Evolutionary conservation across 306 rosid species (phyloP), one percentile per base, ranked within the genome.

Genomic region (Benincasa hispida): DNA sequence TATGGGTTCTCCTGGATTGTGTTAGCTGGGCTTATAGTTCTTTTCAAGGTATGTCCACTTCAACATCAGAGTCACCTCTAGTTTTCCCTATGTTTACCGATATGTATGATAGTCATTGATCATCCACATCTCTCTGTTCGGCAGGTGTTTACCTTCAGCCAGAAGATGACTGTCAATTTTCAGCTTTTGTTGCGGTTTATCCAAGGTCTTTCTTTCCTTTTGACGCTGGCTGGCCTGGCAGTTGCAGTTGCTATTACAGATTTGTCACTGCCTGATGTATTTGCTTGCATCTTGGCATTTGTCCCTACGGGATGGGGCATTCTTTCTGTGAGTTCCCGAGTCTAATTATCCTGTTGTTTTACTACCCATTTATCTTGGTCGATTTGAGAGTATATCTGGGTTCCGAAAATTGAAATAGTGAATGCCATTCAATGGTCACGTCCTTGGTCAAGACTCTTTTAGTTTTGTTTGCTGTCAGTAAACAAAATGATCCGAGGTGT

Each of bases 261-360:
- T 0, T 84, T 94, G 79, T 74, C 96, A 6, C 30, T 94, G 17
- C 1, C 91, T 21, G 98, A 94, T 78, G 39, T 94, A 77, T 89
- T 94, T 82, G 97, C 99, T 72, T 84, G 80, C 78, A 84, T 92
- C 76, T 83, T 94, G 77, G 99, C 93, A 22, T 94, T 94, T 82
- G 35, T 94, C 77, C 96, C 98, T 19, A 92, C 99, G 5, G 98
- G 99, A 79, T 92, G 99, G 99, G 97, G 93, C 86, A 78, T 94
- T 77, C 87, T 94, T 25, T 92, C 90, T 7, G 99, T 90, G 84
- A 88, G 98, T 89, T 85, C 53, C 77, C 61, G 39, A 66, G 45
- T 34, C 67, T 62, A 15, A 18, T 73, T 14, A 50, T n/a, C 42
- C 39, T 37, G 37, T 54, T 77, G 10, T 66, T 41, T 59, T 65